Evolutionary conservation across 2,329 filamentous ascomycete species (phyloP).

Genomic region (Ascosphaera acerosa): DNA sequence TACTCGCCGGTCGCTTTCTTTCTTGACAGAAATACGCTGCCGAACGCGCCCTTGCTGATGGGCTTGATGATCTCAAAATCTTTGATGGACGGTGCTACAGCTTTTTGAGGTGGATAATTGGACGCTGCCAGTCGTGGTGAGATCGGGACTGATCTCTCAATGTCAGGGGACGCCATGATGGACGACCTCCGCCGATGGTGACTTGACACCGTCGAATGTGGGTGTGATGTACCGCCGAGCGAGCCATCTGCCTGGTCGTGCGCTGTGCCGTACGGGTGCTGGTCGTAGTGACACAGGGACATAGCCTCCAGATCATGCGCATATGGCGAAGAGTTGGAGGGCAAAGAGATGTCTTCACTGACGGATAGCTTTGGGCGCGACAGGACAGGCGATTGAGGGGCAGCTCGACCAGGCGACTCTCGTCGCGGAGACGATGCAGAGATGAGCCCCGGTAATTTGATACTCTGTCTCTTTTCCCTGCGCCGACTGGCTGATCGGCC

Average conservation of each 20-base stretch:
- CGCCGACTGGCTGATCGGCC: conserved; percentile 51
- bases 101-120: conserved; percentile 59
- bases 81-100: conserved; percentile 86
- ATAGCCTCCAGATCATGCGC: not conserved
- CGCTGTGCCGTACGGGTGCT: not conserved
- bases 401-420: conserved; percentile 61
- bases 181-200: conserved; percentile 62
- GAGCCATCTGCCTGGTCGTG: conserved; percentile 13
- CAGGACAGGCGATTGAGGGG: conserved; percentile 69
- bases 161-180: conserved; percentile 39
- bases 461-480: conserved; percentile 64
- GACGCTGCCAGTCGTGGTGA: conserved; percentile 63
- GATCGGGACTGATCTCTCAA: conserved; percentile 35
- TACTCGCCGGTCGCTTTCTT: conserved; percentile 98
- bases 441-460: conserved; percentile 42
- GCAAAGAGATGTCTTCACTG: conserved; percentile 39
- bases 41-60: conserved; percentile 95
- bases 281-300: not conserved
- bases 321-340: conserved; percentile 62
- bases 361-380: conserved; percentile 49
- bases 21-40: conserved; percentile 91
- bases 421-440: conserved; percentile 54
- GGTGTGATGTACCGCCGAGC: conserved; percentile 51
- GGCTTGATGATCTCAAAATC: conserved; percentile 99
- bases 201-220: conserved; percentile 22